phyloP scores from a whole-genome alignment of 441 rosid genomes.

The Brassica balearica region DNA sequence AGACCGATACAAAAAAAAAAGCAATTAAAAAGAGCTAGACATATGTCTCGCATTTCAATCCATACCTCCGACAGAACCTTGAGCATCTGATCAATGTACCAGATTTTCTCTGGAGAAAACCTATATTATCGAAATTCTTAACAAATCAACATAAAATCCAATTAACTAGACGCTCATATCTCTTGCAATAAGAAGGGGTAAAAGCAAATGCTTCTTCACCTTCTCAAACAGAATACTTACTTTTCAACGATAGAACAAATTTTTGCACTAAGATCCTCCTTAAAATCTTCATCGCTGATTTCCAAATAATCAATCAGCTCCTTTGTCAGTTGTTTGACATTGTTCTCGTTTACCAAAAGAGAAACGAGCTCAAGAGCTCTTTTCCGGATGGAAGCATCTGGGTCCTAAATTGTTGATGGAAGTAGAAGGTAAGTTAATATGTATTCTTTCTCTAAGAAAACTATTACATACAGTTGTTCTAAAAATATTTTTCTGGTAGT shows the following conservation, averaged over 20 bases:
- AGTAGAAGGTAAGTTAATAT: conserved; percentile 44
- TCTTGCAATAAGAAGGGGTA: too few species aligned
- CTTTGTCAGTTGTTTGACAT: conserved; percentile 88
- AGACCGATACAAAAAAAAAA: conserved; percentile 27
- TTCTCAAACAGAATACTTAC: conserved; percentile 60
- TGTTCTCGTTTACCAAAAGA: conserved; percentile 87
- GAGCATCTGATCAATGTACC: conserved; percentile 99
- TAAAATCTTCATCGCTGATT: conserved; percentile 95
- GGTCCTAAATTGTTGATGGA: conserved; percentile 70
- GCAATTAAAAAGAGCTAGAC: conserved; percentile 6
- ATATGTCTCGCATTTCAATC: conserved; percentile 34
- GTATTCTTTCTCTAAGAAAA: conserved; percentile 24
- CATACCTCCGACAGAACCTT: conserved; percentile 97
- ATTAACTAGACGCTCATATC: conserved; percentile 17
- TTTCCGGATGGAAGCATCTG: conserved; percentile 98
- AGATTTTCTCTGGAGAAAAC: conserved; percentile 83
- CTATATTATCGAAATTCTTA: not conserved
- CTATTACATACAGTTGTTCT: conserved; percentile 9
- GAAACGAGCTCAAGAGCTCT: conserved; percentile 95
- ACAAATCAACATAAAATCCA: conserved; percentile 13
- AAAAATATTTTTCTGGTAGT: conserved; percentile 15
- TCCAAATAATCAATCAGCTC: conserved; percentile 96
- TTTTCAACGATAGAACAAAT: conserved; percentile 95
- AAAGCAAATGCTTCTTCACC: conserved; percentile 19
- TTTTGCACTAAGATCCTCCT: conserved; percentile 96